Percentiles rank a stretch among this genome's conserved stretches.
phyloP scores from a whole-genome alignment of 495 filamentous ascomycete species.

The Daldinia childiae region DNA sequence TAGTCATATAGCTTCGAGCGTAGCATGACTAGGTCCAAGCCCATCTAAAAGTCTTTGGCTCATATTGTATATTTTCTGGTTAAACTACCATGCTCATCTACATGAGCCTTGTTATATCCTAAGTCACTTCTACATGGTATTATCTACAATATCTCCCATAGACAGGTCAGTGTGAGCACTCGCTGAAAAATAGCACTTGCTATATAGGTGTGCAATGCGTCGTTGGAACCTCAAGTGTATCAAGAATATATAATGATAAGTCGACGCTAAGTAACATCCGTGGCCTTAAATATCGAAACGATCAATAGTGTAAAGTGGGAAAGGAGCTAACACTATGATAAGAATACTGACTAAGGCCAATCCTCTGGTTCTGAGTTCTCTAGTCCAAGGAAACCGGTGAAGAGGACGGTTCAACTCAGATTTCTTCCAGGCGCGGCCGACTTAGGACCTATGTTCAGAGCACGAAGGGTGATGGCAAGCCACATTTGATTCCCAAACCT shows the following conservation, averaged over 20 bases:
- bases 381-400: not conserved
- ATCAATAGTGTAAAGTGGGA: not conserved
- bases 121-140: not conserved
- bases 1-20: no score
- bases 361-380: not conserved
- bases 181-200: not conserved
- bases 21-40: no score
- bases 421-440: not conserved
- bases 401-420: not conserved
- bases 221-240: not conserved
- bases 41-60: no score
- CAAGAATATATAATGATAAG: not conserved
- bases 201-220: not conserved
- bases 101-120: not conserved
- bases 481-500: not conserved
- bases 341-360: not conserved
- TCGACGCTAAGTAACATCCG: not conserved
- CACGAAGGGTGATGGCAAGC: not conserved
- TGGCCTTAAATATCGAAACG: not conserved
- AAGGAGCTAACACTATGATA: not conserved
- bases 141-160: not conserved
- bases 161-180: not conserved
- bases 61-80: not conserved
- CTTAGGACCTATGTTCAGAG: not conserved
- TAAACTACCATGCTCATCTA: not conserved